A percentile compares a stretch with the other conserved stretches of the same genome.
phyloP scores from a whole-genome alignment of 2,329 filamentous ascomycete genomes.

The Venturia oleaginea region DNA sequence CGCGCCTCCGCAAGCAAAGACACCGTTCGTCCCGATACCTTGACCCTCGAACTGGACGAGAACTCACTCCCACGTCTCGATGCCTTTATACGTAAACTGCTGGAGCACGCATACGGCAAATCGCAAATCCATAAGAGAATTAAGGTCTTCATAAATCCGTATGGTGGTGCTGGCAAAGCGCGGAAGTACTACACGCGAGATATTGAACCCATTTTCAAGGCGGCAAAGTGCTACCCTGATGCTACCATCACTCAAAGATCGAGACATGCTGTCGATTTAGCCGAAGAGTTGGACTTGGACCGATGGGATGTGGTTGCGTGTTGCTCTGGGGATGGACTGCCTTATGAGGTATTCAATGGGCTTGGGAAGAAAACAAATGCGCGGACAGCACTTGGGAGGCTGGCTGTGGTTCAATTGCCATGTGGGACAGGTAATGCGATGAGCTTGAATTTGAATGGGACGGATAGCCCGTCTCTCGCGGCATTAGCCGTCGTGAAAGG shows the following conservation, averaged over 20 bases:
- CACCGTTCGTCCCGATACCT: slow-evolving; percentile 49
- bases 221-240: slow-evolving; percentile 69
- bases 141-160: slow-evolving; percentile 85
- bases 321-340: slow-evolving; percentile 85
- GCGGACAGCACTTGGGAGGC: slow-evolving; percentile 58
- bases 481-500: slow-evolving; percentile 84
- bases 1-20: slow-evolving; percentile 45
- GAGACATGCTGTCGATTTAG: slow-evolving; percentile 73
- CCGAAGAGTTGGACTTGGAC: slow-evolving; percentile 64
- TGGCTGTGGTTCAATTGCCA: slow-evolving; percentile 80
- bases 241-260: slow-evolving; percentile 60
- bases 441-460: slow-evolving; percentile 81
- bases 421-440: slow-evolving; percentile 93
- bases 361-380: slow-evolving; percentile 70
- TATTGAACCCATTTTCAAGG: slow-evolving; percentile 73
- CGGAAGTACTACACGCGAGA: slow-evolving; percentile 63
- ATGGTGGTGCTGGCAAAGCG: slow-evolving; percentile 74
- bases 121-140: slow-evolving; percentile 63
- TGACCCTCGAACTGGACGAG: slow-evolving; percentile 53
- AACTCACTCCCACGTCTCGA: slow-evolving; percentile 41
- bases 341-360: slow-evolving; percentile 92
- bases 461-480: slow-evolving; percentile 62
- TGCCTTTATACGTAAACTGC: slow-evolving; percentile 54
- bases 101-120: slow-evolving; percentile 62
- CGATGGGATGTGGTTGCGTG: slow-evolving; percentile 78